Evolutionary conservation across 176 grass and related monocot species (phyloP).

Genomic region (Typha latifolia): DNA sequence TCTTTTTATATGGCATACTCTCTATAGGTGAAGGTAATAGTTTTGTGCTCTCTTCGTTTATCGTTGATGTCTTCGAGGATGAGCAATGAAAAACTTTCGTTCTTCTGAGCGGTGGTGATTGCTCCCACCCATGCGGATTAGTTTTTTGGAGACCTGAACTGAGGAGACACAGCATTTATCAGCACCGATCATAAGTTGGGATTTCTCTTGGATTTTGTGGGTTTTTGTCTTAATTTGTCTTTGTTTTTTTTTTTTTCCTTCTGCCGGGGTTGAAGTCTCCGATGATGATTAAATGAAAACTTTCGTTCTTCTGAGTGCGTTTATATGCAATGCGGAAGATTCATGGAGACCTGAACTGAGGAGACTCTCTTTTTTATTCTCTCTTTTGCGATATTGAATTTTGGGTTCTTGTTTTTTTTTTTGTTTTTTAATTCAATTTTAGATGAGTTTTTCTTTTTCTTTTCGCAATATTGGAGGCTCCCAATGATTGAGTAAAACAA

Average conservation of each 20-base stretch:
- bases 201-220: neutral
- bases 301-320: constrained; percentile 9
- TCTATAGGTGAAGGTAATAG: too few species aligned
- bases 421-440: neutral
- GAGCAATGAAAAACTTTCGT: constrained; percentile 1
- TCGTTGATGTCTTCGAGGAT: neutral
- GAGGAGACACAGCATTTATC: neutral
- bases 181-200: neutral
- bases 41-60: too few species aligned
- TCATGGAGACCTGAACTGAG: constrained; percentile 16
- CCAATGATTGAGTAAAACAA: neutral
- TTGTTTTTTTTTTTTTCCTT: neutral
- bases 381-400: neutral
- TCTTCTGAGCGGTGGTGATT: constrained; percentile 3
- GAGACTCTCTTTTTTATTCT: neutral
- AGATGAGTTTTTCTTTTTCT: neutral
- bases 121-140: neutral
- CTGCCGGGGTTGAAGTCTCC: neutral
- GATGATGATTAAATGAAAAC: constrained; percentile 2
- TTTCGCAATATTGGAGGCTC: neutral
- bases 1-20: too few species aligned
- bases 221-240: neutral
- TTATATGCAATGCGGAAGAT: neutral
- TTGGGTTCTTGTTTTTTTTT: neutral
- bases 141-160: constrained; percentile 8